phyloP scores from a whole-genome alignment of 1,139 yeast genomes.

The Kodamaea plutei region DNA sequence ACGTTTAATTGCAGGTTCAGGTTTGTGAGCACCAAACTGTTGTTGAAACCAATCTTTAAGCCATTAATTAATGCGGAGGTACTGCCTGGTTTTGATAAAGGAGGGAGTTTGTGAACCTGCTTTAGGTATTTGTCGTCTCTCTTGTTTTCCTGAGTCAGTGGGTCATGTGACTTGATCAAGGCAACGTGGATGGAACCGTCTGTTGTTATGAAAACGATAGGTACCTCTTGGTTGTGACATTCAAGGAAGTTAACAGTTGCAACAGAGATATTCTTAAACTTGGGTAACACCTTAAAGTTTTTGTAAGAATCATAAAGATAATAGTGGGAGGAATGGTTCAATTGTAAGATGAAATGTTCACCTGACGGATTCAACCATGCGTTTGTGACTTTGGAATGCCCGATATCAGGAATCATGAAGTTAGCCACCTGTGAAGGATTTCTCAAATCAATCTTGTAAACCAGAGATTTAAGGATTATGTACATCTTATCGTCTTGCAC shows the following conservation, averaged over 20 bases:
- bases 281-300: constrained; percentile 31
- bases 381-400: constrained; percentile 20
- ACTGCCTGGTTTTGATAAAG: constrained; percentile 10
- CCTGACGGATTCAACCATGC: constrained; percentile 43
- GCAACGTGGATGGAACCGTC: constrained; percentile 31
- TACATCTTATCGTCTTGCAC: constrained; percentile 32
- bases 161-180: constrained; percentile 22
- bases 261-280: constrained; percentile 28
- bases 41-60: too few species aligned
- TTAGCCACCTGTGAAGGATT: constrained; percentile 35
- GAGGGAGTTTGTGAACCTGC: constrained; percentile 21
- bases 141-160: constrained; percentile 23
- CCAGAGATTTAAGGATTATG: constrained; percentile 20
- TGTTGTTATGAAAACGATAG: constrained; percentile 26
- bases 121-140: constrained; percentile 38
- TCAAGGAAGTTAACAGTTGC: constrained; percentile 19
- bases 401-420: constrained; percentile 22
- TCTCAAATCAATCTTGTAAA: constrained; percentile 33
- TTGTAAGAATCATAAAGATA: constrained; percentile 31
- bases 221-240: constrained; percentile 18
- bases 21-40: constrained; percentile 21
- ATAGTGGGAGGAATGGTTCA: constrained; percentile 22
- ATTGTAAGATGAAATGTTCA: constrained; percentile 29
- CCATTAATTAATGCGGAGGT: not conserved
- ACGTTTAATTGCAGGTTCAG: constrained; percentile 31